Evolutionary conservation across 345 rosid genomes (phyloP).

Genomic region (Arabidopsis arenosa): DNA sequence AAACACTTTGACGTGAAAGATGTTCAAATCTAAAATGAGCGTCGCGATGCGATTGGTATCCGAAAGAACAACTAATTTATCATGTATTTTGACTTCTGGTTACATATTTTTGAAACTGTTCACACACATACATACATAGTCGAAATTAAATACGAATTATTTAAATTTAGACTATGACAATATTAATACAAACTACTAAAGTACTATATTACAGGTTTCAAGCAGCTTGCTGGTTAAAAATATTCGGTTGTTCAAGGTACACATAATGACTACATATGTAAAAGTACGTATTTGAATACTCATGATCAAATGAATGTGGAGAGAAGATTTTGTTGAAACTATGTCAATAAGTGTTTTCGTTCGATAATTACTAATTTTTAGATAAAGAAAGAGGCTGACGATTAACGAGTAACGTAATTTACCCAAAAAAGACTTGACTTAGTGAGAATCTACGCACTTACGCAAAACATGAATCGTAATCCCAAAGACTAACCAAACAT

Average conservation of each 20-base stretch:
- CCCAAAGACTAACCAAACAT: background rate
- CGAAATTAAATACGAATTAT: background rate
- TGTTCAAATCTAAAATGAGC: slow-evolving; percentile 21
- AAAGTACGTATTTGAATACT: background rate
- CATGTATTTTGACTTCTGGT: background rate
- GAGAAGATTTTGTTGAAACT: background rate
- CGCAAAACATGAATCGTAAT: background rate
- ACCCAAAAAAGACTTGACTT: background rate
- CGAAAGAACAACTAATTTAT: background rate
- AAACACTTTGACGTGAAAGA: slow-evolving; percentile 33
- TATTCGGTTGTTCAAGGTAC: background rate
- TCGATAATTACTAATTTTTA: background rate
- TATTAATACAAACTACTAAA: background rate
- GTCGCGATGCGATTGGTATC: slow-evolving; percentile 13
- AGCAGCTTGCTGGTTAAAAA: background rate
- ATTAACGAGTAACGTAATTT: background rate
- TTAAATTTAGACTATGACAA: background rate
- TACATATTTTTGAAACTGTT: background rate
- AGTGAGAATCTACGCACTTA: background rate
- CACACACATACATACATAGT: background rate
- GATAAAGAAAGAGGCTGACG: background rate
- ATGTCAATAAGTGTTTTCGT: background rate
- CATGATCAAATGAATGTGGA: background rate
- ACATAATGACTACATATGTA: background rate
- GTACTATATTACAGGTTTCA: background rate